Conservation (phyloP, 495 filamentous ascomycete genomes). For the Neurospora hispaniola region DNA sequence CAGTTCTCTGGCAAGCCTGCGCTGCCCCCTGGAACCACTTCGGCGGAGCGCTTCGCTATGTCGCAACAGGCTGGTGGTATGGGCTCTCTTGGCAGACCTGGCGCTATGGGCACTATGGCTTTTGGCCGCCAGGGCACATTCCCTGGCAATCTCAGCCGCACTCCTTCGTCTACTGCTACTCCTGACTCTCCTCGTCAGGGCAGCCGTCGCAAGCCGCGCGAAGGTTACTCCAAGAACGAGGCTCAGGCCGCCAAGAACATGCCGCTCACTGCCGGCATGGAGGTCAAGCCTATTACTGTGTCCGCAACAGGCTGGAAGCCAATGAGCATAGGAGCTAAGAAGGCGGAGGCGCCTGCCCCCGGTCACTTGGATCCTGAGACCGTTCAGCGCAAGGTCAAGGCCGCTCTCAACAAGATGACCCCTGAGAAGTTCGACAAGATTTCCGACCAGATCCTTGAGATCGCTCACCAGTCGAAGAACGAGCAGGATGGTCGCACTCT, state of each 20-base stretch:
- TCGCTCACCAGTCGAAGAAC: constrained; percentile 89
- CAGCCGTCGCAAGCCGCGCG: constrained; percentile 51
- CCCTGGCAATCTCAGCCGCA: constrained; percentile 43
- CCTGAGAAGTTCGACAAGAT: constrained; percentile 98
- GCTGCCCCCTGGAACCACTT: constrained; percentile 59
- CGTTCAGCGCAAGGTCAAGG: constrained; percentile 98
- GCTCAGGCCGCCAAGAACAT: constrained; percentile 64
- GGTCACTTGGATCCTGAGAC: constrained; percentile 75
- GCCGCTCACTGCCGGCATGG: constrained; percentile 72
- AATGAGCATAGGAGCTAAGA: constrained; percentile 47
- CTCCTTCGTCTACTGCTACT: constrained; percentile 37
- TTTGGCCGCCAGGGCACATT: constrained; percentile 49
- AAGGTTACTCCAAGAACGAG: constrained; percentile 43
- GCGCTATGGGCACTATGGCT: constrained; percentile 41
- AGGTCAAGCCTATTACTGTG: constrained; percentile 66
- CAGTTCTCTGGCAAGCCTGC: constrained; percentile 46
- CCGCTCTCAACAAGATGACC: constrained; percentile 98
- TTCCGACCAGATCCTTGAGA: constrained; percentile 80
- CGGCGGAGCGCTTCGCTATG: constrained; percentile 50
- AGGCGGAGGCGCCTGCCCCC: constrained; percentile 20
- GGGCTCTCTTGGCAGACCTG: constrained; percentile 12
- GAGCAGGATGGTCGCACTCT: constrained; percentile 90
- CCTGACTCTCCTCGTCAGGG: constrained; percentile 40
- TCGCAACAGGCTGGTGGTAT: constrained; percentile 24
- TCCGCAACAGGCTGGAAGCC: constrained; percentile 82